Base-by-base conservation (phyloP, 345 rosid species). In the Gossypium ekmanianum region DNA sequence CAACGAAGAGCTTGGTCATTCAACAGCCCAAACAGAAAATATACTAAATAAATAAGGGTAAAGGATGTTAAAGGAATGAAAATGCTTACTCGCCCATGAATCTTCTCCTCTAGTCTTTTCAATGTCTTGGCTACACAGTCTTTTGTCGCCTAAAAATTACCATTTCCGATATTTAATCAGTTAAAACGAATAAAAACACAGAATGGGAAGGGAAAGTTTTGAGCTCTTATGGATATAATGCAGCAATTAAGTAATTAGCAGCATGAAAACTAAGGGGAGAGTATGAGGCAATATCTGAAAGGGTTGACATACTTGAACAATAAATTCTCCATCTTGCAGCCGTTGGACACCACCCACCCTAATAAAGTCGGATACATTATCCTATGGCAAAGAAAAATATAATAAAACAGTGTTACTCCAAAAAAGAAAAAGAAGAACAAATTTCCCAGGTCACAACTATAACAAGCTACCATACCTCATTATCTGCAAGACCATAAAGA, bases 401-500 rank as follows among this genome's bases (percentile, higher is more conserved):
- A 75, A 63, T 66, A 50, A 71, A 43, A 43, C 17, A 72, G 45
- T 39, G 71, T 76, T 74, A 56, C 43, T 5, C 41, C 41, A 34
- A 34, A 34, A 34, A 34, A 5, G 41, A 34, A 34, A 34, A 34
- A 34, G 7, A 34, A 34, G 41, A 57, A 51, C 56, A 20, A 81
- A 51, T 75, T 68, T 26, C 74, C 77, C 77, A 34, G 63, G 64
- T 43, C 66, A 61, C 56, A 73, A 80, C 59, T 3, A 18, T 66
- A 29, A 65, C 61, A 55, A 68, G 58, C 43, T 17, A 82, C 13
- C 67, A 61, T 82, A 93, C 99, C 99, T 95, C 97, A 83, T 95
- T 95, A 75, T 95, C 99, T 56, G 97, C 97, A 75, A 95, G 97
- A 70, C 99, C 99, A 81, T 95, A 95, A 52, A 95, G 92, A 78